A percentile compares a stretch with the other conserved stretches of the same genome.
Conservation (phyloP, 2,329 filamentous ascomycete genomes). For the Corinectria fuckeliana region DNA sequence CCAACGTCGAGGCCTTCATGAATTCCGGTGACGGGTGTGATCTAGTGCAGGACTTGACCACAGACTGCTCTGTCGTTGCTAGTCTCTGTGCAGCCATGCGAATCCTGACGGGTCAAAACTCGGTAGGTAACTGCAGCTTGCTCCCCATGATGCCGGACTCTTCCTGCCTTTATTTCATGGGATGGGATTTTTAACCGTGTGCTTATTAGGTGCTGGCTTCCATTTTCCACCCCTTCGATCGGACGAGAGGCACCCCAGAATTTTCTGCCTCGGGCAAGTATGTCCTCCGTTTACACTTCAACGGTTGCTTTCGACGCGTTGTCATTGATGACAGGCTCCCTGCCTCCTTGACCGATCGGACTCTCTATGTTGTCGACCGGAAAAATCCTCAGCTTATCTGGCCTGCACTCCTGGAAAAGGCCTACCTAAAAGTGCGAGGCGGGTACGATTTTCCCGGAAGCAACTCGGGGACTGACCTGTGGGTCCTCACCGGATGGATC, state of each 20-base stretch:
- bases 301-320: slow-evolving; percentile 88
- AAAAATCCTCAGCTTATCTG: slow-evolving; percentile 83
- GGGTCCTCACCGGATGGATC: slow-evolving; percentile 94
- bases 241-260: slow-evolving; percentile 60
- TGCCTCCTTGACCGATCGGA: slow-evolving; percentile 73
- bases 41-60: slow-evolving; percentile 92
- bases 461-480: slow-evolving; percentile 94
- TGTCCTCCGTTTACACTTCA: slow-evolving; percentile 91
- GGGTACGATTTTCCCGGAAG: slow-evolving; percentile 98
- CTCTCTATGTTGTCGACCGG: slow-evolving; percentile 86
- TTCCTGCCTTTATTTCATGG: background rate
- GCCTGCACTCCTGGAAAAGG: slow-evolving; percentile 94
- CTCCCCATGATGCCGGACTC: background rate
- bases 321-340: slow-evolving; percentile 90
- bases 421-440: slow-evolving; percentile 92
- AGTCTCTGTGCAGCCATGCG: slow-evolving; percentile 85
- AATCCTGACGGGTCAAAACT: slow-evolving; percentile 70
- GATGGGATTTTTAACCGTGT: slow-evolving; percentile 3
- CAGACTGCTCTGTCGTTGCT: slow-evolving; percentile 96
- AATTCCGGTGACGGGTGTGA: slow-evolving; percentile 68
- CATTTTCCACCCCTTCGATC: slow-evolving; percentile 78
- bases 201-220: slow-evolving; percentile 67
- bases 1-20: slow-evolving; percentile 58
- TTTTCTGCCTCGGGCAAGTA: slow-evolving; percentile 87
- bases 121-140: slow-evolving; percentile 55